Base-by-base conservation (phyloP, 1,284 basidiomycete species). In the Porodaedalea pini region DNA sequence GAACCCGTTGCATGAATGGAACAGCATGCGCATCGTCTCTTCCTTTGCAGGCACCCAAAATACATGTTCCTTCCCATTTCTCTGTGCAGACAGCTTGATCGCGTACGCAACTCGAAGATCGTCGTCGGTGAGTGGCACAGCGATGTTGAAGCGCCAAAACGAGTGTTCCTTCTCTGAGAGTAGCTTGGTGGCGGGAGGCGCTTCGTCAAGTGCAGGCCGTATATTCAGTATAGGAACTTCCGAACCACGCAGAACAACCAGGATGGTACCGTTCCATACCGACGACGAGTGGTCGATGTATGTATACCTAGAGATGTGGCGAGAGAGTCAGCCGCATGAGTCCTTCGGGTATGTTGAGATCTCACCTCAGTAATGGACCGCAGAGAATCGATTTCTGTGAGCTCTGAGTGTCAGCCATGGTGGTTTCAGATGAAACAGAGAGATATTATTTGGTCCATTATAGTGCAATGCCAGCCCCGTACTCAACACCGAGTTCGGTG, bases 1-100 rank as follows among this genome's bases (percentile, higher is more conserved):
- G 47, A 61, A 64, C 3, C 62, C 63, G 47, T 64, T 64, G 37
- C 63, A 64, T 7, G 63, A 63, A 60, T 64, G 60, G 49, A 64
- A 64, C 45, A 64, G 47, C 11, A 63, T 57, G n/a, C 63, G 63
- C 63, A 64, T 64, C 13, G 50, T 61, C 27, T 64, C 56, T n/a
- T 64, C 62, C 40, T 58, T 60, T 13, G 54, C 61, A 10, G 63
- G 63, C 4, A 64, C 56, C 51, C 56, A 60, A 25, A 64, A 64
- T 13, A 51, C 53, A 4, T 51, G 58, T 32, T 60, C 53, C 1
- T 17, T 49, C 6, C 21, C 41, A 25, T 34, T 23, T 13, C 43
- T 32, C 6, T 36, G 19, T 45, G 13, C 45, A 48, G 31, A 15
- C 17, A 4, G 5, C 6, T 43, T 17, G 60, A 51, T 13, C 32